Conservation (phyloP, 2,329 filamentous ascomycete species). For the Pochonia chlamydosporia region DNA sequence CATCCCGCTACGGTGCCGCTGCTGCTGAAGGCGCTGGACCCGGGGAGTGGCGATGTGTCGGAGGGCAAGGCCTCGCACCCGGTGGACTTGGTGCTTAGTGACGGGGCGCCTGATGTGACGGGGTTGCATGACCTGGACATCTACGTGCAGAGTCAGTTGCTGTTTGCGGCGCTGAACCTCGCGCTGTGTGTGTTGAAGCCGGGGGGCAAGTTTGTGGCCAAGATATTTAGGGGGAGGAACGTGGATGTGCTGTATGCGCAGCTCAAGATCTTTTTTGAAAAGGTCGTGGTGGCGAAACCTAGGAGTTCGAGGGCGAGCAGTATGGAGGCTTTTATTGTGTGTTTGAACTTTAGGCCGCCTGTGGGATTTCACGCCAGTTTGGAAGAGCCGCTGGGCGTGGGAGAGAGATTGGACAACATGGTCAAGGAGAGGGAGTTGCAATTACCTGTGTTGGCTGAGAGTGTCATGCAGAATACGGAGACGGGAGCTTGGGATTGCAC, state of each 20-base stretch:
- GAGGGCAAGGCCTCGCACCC: constrained; percentile 57
- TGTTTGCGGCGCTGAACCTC: constrained; percentile 90
- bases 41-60: constrained; percentile 50
- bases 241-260: constrained; percentile 95
- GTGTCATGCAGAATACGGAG: constrained; percentile 38
- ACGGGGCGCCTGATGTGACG: constrained; percentile 94
- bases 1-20: constrained; percentile 92
- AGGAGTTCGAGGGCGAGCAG: constrained; percentile 92
- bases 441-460: constrained; percentile 34
- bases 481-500: constrained; percentile 38
- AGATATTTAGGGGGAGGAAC: constrained; percentile 92
- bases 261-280: constrained; percentile 79
- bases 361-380: constrained; percentile 68
- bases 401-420: constrained; percentile 47
- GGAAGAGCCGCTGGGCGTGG: constrained; percentile 67
- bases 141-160: constrained; percentile 91
- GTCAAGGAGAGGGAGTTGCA: constrained; percentile 34
- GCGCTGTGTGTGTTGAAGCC: constrained; percentile 88
- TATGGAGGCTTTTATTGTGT: constrained; percentile 95
- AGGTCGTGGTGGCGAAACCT: constrained; percentile 88
- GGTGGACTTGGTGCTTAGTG: constrained; percentile 90
- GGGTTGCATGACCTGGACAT: constrained; percentile 96
- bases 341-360: constrained; percentile 80
- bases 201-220: constrained; percentile 94
- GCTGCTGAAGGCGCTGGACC: constrained; percentile 77